These are phyloP conservation scores for Hypoxylon fuscum DNA, from an alignment of 495 filamentous ascomycete genomes.

Conservation along the genomic window DNA sequence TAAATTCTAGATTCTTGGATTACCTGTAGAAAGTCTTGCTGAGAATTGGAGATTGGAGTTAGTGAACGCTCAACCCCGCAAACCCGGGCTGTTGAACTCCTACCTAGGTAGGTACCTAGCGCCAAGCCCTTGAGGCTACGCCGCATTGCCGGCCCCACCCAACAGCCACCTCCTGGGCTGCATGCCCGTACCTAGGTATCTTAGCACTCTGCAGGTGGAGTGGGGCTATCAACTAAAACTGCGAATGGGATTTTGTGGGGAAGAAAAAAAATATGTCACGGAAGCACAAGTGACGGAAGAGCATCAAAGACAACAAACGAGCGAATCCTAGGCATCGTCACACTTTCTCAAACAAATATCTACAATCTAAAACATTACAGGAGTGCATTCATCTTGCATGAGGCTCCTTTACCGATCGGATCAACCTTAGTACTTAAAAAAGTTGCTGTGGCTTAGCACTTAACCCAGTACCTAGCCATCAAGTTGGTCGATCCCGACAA, in stretches of 20 bases:
- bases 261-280: background rate
- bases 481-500: slow-evolving; percentile 1
- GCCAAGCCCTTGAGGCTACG: slow-evolving; percentile 26
- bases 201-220: slow-evolving; percentile 15
- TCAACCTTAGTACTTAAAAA: slow-evolving; percentile 4
- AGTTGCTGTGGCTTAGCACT: slow-evolving; percentile 3
- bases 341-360: slow-evolving; percentile 8
- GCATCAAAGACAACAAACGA: background rate
- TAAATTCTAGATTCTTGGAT: slow-evolving; percentile 7
- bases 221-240: slow-evolving; percentile 14
- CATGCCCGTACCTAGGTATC: background rate
- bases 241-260: slow-evolving; percentile 30
- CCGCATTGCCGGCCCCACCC: slow-evolving; percentile 28
- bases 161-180: slow-evolving; percentile 1
- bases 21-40: too few relatives aligned
- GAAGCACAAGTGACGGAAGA: background rate
- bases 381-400: slow-evolving; percentile 7
- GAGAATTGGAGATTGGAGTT: too few relatives aligned
- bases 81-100: background rate
- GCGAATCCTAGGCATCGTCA: background rate
- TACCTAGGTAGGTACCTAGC: background rate
- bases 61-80: slow-evolving; percentile 9
- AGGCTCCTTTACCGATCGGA: background rate
- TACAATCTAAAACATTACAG: background rate
- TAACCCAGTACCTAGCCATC: background rate